phyloP scores from a whole-genome alignment of 805 yeast genomes.

The Metschnikowia gelsemii region DNA sequence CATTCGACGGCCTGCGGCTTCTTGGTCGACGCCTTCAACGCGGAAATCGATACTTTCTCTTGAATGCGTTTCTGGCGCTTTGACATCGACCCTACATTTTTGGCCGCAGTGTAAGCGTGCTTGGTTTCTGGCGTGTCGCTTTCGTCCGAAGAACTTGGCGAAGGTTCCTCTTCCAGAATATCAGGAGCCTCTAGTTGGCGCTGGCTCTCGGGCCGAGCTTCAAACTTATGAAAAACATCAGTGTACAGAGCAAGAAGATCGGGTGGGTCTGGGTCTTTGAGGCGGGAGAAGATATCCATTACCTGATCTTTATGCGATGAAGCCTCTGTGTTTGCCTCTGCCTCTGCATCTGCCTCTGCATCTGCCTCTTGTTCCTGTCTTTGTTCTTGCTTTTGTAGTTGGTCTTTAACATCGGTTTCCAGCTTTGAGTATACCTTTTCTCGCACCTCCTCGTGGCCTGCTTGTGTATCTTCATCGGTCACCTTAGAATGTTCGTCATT shows the following conservation, averaged over 20 bases:
- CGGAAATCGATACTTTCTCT: constrained; percentile 63
- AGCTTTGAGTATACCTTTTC: too few species aligned
- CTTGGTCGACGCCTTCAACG: constrained; percentile 57
- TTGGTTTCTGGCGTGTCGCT: constrained; percentile 14
- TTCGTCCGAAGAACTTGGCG: constrained; percentile 5
- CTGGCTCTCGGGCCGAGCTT: constrained; percentile 3
- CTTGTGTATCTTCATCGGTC: too few species aligned
- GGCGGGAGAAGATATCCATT: constrained; percentile 6
- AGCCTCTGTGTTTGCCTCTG: too few species aligned
- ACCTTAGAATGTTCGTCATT: too few species aligned
- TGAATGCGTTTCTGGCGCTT: constrained; percentile 52
- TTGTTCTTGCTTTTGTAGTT: background rate
- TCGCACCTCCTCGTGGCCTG: too few species aligned
- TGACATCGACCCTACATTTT: constrained; percentile 26
- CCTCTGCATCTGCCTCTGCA: background rate
- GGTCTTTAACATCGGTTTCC: background rate
- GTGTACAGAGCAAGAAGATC: constrained; percentile 22
- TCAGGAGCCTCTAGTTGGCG: background rate
- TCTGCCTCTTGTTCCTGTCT: background rate
- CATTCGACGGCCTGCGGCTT: constrained; percentile 80
- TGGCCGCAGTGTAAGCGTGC: too few species aligned
- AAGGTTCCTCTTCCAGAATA: background rate
- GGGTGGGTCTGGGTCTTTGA: background rate
- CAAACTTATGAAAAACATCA: constrained; percentile 23
- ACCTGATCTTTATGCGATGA: constrained; percentile 3